phyloP scores from a whole-genome alignment of 495 filamentous ascomycete species.

The Arthonia radiata region DNA sequence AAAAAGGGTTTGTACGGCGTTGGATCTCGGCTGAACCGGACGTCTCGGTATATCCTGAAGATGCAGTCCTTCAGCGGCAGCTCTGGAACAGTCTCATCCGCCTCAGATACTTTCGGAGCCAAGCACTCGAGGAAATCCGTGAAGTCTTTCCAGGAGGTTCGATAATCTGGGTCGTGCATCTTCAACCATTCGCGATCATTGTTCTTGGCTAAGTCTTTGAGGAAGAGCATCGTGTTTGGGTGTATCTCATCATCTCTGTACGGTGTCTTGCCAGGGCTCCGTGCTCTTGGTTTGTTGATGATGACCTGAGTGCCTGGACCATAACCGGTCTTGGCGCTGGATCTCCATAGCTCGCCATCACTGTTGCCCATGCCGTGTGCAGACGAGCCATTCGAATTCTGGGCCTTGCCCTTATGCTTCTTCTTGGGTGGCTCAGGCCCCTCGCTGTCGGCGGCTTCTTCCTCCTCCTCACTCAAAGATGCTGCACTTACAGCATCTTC shows the following conservation, averaged over 20 bases:
- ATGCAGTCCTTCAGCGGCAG: conserved; percentile 57
- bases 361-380: too few species aligned
- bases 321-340: too few species aligned
- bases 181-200: conserved; percentile 70
- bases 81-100: conserved; percentile 59
- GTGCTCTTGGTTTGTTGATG: conserved; percentile 43
- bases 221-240: conserved; percentile 58
- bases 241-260: conserved; percentile 51
- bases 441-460: too few species aligned
- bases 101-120: conserved; percentile 39
- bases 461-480: too few species aligned
- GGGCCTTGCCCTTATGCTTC: too few species aligned
- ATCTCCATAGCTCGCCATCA: too few species aligned
- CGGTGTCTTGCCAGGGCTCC: conserved; percentile 34
- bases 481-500: too few species aligned
- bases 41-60: conserved; percentile 67
- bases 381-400: too few species aligned
- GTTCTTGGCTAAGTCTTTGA: conserved; percentile 47
- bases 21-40: conserved; percentile 47
- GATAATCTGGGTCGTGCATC: conserved; percentile 50
- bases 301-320: too few species aligned
- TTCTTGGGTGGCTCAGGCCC: too few species aligned
- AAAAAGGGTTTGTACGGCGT: conserved; percentile 76
- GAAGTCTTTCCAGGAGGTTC: conserved; percentile 53
- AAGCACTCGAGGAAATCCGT: conserved; percentile 45